These are phyloP conservation scores for Chlorociboria aeruginascens DNA, from an alignment of 495 filamentous ascomycete species.

Conservation along the genomic window DNA sequence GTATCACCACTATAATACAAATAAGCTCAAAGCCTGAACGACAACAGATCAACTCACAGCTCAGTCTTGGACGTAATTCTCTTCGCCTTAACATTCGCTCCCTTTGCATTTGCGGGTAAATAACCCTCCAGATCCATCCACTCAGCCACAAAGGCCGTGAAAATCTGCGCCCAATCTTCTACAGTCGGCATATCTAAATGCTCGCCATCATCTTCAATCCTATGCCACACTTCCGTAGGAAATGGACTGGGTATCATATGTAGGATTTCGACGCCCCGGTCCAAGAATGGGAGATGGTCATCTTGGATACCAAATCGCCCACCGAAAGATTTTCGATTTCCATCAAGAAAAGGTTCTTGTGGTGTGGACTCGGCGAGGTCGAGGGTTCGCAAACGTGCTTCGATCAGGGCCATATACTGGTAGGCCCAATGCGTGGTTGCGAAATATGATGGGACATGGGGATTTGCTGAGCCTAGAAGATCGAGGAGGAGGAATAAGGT, in stretches of 20 bases:
- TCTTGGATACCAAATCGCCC: conserved; percentile 49
- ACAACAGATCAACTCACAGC: conserved; percentile 16
- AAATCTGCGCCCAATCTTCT: conserved; percentile 75
- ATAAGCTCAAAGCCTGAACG: not conserved
- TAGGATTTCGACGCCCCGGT: conserved; percentile 71
- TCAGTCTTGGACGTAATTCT: conserved; percentile 10
- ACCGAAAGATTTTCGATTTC: conserved; percentile 41
- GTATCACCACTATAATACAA: not conserved
- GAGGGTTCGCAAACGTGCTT: conserved; percentile 51
- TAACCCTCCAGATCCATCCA: conserved; percentile 86
- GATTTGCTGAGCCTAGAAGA: conserved; percentile 61
- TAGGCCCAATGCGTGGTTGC: conserved; percentile 92
- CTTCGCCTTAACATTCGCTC: conserved; percentile 11
- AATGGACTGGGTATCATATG: conserved; percentile 81
- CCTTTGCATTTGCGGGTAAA: conserved; percentile 22
- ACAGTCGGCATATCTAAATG: conserved; percentile 77
- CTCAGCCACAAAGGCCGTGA: conserved; percentile 77
- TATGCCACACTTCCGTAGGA: conserved; percentile 72
- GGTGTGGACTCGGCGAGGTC: conserved; percentile 5
- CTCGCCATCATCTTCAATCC: conserved; percentile 66
- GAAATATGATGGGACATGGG: conserved; percentile 70
- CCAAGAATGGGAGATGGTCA: conserved; percentile 85
- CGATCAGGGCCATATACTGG: conserved; percentile 50
- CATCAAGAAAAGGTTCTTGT: conserved; percentile 29
- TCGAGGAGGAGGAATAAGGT: conserved; percentile 89